Conservation (phyloP, 805 yeast genomes). For the Yarrowia hollandica region DNA sequence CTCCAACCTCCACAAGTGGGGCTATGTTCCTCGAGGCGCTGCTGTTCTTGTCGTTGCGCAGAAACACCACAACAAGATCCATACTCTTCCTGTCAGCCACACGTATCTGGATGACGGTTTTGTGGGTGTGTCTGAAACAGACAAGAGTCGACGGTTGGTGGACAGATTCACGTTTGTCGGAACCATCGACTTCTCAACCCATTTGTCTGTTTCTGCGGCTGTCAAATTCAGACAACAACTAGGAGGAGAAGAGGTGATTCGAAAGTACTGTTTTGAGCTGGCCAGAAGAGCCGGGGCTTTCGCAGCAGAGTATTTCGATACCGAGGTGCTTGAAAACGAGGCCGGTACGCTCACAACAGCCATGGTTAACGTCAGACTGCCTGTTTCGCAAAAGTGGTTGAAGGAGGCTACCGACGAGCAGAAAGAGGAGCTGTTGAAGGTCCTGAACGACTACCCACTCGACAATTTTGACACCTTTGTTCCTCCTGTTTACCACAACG, state of each 20-base stretch:
- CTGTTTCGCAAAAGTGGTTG: constrained; percentile 36
- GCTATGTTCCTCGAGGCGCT: constrained; percentile 56
- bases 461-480: constrained; percentile 47
- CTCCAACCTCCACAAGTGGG: constrained; percentile 72
- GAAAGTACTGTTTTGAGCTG: constrained; percentile 49
- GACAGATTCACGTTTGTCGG: constrained; percentile 55
- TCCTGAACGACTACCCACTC: not conserved
- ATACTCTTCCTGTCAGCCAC: constrained; percentile 60
- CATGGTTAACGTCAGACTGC: constrained; percentile 49
- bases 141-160: constrained; percentile 34
- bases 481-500: constrained; percentile 49
- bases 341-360: constrained; percentile 42
- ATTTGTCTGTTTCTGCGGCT: constrained; percentile 51
- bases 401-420: constrained; percentile 32
- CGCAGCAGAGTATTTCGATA: constrained; percentile 46
- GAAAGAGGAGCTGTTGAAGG: constrained; percentile 25
- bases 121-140: constrained; percentile 34
- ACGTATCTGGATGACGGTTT: constrained; percentile 41
- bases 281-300: constrained; percentile 48
- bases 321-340: constrained; percentile 38
- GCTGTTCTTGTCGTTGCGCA: constrained; percentile 60
- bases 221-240: constrained; percentile 53
- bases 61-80: constrained; percentile 51
- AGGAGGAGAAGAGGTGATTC: constrained; percentile 60
- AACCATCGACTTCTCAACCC: constrained; percentile 50